Conservation (phyloP, 768 basidiomycete genomes). For the Daedaleopsis sinensis region DNA sequence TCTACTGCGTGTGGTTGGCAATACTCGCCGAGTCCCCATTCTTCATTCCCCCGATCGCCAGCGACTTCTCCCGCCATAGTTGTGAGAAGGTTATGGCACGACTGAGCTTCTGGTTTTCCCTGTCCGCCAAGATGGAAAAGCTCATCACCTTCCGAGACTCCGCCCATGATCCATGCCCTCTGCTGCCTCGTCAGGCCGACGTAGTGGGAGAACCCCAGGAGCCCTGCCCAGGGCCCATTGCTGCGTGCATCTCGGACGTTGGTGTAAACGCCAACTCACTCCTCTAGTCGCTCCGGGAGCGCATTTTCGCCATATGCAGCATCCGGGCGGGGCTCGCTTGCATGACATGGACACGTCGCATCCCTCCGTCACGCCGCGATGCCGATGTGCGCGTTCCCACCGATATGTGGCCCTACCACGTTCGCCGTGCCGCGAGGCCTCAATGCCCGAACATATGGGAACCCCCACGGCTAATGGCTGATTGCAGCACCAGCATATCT, state of each 20-base stretch:
- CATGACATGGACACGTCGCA: background rate
- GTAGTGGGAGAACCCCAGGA: background rate
- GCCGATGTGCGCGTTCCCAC: background rate
- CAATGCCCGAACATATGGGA: background rate
- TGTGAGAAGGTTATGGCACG: background rate
- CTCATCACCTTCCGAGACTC: background rate
- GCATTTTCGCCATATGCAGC: background rate
- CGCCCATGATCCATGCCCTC: background rate
- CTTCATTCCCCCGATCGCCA: background rate
- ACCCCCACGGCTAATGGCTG: background rate
- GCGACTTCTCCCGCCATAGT: background rate
- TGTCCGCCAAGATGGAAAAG: background rate
- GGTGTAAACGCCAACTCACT: background rate
- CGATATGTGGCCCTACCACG: background rate
- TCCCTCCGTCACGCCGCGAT: background rate
- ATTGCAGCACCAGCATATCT: background rate
- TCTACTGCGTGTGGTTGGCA: background rate
- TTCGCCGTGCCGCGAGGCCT: background rate
- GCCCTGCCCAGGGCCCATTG: background rate
- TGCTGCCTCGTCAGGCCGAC: background rate
- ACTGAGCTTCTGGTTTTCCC: background rate
- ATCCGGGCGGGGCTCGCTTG: background rate
- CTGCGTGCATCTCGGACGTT: background rate
- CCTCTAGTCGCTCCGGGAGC: background rate
- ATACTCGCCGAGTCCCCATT: background rate